These are phyloP conservation scores for Haplosporangium gracile DNA, from an alignment of 192 early-diverging fungal genomes.

Conservation along the genomic window DNA sequence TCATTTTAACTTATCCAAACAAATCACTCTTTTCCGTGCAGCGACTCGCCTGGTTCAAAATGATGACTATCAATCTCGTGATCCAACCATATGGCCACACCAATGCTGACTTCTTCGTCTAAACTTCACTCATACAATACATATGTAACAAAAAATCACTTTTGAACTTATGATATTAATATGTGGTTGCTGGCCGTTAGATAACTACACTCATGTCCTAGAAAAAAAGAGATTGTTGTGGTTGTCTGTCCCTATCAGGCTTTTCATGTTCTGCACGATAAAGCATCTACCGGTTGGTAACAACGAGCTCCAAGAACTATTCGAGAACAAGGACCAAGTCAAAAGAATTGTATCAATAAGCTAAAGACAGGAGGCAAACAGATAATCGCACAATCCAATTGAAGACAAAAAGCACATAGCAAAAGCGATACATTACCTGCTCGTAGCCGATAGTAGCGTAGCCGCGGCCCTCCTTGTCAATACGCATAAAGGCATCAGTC, in stretches of 20 bases:
- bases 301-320: slow-evolving; percentile 67
- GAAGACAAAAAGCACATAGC: slow-evolving; percentile 60
- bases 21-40: too few species aligned
- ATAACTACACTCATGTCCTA: background rate
- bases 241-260: background rate
- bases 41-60: too few species aligned
- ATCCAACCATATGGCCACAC: too few species aligned
- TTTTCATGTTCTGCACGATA: background rate
- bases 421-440: slow-evolving; percentile 53
- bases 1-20: too few species aligned
- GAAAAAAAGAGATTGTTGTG: background rate
- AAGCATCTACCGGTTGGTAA: slow-evolving; percentile 62
- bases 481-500: slow-evolving; percentile 80
- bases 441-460: slow-evolving; percentile 85
- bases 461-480: slow-evolving; percentile 82
- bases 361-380: background rate
- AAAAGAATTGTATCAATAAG: background rate
- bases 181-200: too few species aligned
- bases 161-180: too few species aligned
- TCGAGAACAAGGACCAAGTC: background rate
- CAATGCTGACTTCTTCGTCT: too few species aligned
- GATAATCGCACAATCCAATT: slow-evolving; percentile 31
- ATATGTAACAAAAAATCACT: too few species aligned
- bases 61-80: too few species aligned
- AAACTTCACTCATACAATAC: too few species aligned